These are phyloP conservation scores for Selaginella moellendorffii DNA, from an alignment of 75 land plant species.

Conservation along the genomic window DNA sequence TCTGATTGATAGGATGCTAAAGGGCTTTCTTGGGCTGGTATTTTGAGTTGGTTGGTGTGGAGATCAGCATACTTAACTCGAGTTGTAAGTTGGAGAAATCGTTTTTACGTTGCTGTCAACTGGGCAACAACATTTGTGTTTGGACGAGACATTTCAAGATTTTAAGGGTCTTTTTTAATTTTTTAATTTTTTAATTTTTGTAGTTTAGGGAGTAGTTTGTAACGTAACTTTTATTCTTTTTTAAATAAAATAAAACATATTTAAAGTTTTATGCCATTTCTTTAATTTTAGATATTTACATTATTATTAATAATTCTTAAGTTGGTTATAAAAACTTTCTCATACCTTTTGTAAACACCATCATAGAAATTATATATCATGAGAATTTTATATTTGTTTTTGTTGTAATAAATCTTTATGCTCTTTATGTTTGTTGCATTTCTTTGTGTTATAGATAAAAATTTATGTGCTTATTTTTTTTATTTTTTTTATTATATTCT, in stretches of 20 bases:
- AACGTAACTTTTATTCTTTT: background rate
- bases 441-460: too few species aligned
- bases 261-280: too few species aligned
- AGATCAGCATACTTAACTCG: conserved; percentile 86
- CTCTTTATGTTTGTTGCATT: too few species aligned
- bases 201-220: too few species aligned
- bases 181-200: background rate
- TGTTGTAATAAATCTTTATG: too few species aligned
- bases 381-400: background rate
- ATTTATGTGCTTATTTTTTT: too few species aligned
- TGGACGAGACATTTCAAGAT: conserved; percentile 63
- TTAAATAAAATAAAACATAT: too few species aligned
- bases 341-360: background rate
- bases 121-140: conserved; percentile 80
- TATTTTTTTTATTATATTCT: too few species aligned
- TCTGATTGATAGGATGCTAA: conserved; percentile 74
- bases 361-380: background rate
- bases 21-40: conserved; percentile 68
- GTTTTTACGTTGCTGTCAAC: conserved; percentile 82
- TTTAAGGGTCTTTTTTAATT: background rate
- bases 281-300: background rate
- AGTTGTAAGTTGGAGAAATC: conserved; percentile 89
- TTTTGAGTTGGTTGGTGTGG: conserved; percentile 84
- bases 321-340: background rate
- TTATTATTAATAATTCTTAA: background rate